Evolutionary conservation across 164 flowering plant genomes (phyloP).

Genomic region (Piper betle): DNA sequence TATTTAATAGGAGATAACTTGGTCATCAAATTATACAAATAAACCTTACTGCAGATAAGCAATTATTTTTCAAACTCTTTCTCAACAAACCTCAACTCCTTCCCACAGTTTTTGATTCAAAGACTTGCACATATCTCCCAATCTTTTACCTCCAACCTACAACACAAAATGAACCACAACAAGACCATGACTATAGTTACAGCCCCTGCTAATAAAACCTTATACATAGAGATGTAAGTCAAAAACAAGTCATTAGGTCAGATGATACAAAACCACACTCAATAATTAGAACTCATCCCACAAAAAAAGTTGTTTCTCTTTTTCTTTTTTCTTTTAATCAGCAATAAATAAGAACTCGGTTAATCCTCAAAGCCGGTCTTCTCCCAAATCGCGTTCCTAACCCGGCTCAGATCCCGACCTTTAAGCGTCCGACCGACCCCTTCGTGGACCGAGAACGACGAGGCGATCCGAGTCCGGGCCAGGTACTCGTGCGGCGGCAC

Average conservation of each 20-base stretch:
- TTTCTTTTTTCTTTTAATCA: background rate
- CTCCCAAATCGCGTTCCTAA: conserved; percentile 24
- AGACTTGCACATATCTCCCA: no score
- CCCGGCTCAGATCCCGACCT: conserved; percentile 25
- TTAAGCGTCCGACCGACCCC: conserved; percentile 23
- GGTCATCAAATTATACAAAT: no score
- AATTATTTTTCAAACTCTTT: no score
- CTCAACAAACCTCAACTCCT: no score
- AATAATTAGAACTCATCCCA: background rate
- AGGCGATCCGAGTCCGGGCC: conserved; percentile 15
- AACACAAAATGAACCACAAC: no score
- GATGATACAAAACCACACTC: background rate
- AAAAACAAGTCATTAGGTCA: background rate
- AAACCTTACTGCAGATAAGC: no score
- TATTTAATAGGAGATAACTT: no score
- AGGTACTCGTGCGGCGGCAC: conserved; percentile 25
- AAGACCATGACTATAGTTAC: no score
- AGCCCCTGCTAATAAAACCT: no score
- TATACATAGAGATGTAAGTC: no score
- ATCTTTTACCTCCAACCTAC: no score
- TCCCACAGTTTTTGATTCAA: no score
- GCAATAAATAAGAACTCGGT: background rate
- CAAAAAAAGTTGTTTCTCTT: background rate
- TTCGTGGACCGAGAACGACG: conserved; percentile 23
- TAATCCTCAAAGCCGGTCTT: conserved; percentile 22